phyloP scores from a whole-genome alignment of 2,329 filamentous ascomycete genomes.

The Fusarium sp. region DNA sequence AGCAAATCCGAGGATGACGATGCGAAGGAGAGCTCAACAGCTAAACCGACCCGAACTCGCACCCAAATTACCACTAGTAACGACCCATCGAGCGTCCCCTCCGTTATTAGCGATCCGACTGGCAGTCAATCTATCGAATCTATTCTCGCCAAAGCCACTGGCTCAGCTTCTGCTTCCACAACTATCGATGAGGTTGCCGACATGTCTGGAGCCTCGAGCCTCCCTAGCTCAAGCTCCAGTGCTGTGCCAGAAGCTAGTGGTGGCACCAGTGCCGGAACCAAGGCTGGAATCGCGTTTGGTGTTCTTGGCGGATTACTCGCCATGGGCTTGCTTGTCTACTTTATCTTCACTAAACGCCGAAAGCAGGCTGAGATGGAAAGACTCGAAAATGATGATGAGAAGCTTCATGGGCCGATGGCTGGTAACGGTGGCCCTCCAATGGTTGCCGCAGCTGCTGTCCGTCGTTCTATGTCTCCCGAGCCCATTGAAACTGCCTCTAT shows the following conservation, averaged over 20 bases:
- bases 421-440: constrained; percentile 40
- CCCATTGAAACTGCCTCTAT: constrained; percentile 21
- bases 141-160: constrained; percentile 44
- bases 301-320: constrained; percentile 74
- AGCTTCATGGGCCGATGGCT: constrained; percentile 55
- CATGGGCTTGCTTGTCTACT: constrained; percentile 72
- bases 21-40: constrained; percentile 12
- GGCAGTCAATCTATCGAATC: constrained; percentile 39
- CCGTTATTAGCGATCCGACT: constrained; percentile 41
- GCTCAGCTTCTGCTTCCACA: constrained; percentile 9
- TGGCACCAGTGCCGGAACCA: constrained; percentile 54
- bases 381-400: constrained; percentile 70
- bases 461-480: constrained; percentile 22
- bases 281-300: constrained; percentile 87
- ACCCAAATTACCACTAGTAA: constrained; percentile 30
- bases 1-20: constrained; percentile 18
- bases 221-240: constrained; percentile 33
- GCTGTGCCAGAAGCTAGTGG: constrained; percentile 31
- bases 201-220: constrained; percentile 21
- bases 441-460: constrained; percentile 7
- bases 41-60: constrained; percentile 32
- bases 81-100: constrained; percentile 30
- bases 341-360: constrained; percentile 75
- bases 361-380: constrained; percentile 65
- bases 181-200: constrained; percentile 28